These are phyloP conservation scores for Dictyostelium brefeldianum DNA, from an alignment of 78 protist species.

Conservation along the genomic window DNA sequence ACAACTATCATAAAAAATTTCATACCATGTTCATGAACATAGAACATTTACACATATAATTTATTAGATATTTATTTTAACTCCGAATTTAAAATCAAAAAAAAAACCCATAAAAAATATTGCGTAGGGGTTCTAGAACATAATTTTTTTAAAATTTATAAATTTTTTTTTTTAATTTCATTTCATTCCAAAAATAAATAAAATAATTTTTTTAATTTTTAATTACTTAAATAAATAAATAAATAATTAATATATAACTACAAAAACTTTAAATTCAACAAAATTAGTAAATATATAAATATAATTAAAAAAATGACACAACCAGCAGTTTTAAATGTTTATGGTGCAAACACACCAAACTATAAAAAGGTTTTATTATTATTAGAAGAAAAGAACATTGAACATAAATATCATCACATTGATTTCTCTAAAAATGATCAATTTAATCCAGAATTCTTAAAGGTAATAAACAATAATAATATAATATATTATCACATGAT, in stretches of 20 bases:
- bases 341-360: background rate
- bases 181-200: background rate
- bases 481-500: background rate
- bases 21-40: no score
- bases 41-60: no score
- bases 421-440: conserved; percentile 81
- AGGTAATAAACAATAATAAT: conserved; percentile 83
- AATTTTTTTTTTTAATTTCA: no score
- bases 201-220: background rate
- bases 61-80: no score
- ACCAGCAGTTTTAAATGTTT: background rate
- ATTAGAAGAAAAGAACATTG: conserved; percentile 6
- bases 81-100: no score
- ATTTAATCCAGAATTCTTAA: conserved; percentile 80
- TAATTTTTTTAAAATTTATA: no score
- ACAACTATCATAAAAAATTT: no score
- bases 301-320: background rate
- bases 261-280: no score
- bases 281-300: background rate
- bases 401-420: background rate
- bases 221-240: background rate
- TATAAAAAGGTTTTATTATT: background rate
- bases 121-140: no score
- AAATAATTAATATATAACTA: no score
- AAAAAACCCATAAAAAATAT: no score